Evolutionary conservation across 2,329 filamentous ascomycete genomes (phyloP).

Genomic region (Sporothrix curviconia): DNA sequence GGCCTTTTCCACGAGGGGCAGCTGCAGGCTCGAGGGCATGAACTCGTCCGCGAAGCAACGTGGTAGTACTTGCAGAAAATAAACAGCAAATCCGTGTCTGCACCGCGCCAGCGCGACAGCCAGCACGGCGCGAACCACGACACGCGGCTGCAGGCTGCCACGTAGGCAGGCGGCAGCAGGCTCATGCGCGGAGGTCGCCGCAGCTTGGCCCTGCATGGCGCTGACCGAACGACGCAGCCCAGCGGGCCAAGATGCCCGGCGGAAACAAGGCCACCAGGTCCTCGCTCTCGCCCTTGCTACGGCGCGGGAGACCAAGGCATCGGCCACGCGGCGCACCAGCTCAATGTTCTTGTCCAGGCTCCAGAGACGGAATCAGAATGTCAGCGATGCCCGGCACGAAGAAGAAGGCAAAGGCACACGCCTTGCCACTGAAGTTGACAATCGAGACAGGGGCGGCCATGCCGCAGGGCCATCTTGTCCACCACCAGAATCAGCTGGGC

Average conservation of each 20-base stretch:
- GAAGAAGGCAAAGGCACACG: slow-evolving; percentile 87
- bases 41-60: slow-evolving; percentile 69
- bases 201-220: slow-evolving; percentile 47
- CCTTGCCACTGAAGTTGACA: slow-evolving; percentile 83
- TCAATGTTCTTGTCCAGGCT: slow-evolving; percentile 53
- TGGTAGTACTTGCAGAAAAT: slow-evolving; percentile 87
- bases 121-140: slow-evolving; percentile 73
- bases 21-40: slow-evolving; percentile 42
- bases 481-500: slow-evolving; percentile 83
- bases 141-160: slow-evolving; percentile 43
- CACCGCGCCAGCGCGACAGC: slow-evolving; percentile 78
- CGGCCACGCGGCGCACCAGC: slow-evolving; percentile 62
- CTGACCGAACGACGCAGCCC: slow-evolving; percentile 50
- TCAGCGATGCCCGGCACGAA: slow-evolving; percentile 84
- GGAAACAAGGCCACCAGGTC: slow-evolving; percentile 66
- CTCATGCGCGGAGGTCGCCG: slow-evolving; percentile 51
- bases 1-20: slow-evolving; percentile 49
- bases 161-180: slow-evolving; percentile 40
- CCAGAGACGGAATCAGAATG: slow-evolving; percentile 76
- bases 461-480: slow-evolving; percentile 76
- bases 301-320: slow-evolving; percentile 58
- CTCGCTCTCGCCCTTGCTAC: slow-evolving; percentile 50
- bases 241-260: slow-evolving; percentile 51
- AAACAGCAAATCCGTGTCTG: slow-evolving; percentile 84
- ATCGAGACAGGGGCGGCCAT: slow-evolving; percentile 56